Evolutionary conservation across 2,329 filamentous ascomycete species (phyloP).

Genomic region (Geoglossum cookeanum): DNA sequence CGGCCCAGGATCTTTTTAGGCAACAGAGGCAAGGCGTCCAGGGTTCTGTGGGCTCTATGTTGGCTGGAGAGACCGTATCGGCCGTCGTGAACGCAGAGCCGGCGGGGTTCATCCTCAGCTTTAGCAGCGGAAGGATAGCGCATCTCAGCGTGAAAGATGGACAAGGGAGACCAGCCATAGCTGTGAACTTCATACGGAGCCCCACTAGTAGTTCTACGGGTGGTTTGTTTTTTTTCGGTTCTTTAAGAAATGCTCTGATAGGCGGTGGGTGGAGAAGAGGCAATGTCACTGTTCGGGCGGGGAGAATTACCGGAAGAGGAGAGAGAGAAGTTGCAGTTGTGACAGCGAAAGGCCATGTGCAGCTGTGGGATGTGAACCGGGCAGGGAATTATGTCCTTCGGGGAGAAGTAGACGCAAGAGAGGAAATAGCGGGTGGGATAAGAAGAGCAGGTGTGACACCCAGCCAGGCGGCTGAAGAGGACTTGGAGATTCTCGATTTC

Average conservation of each 20-base stretch:
- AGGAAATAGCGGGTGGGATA: slow-evolving; percentile 42
- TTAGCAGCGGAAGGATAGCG: slow-evolving; percentile 70
- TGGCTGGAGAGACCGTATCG: slow-evolving; percentile 57
- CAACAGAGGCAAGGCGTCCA: slow-evolving; percentile 68
- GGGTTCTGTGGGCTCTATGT: slow-evolving; percentile 51
- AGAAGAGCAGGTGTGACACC: slow-evolving; percentile 32
- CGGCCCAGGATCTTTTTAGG: slow-evolving; percentile 64
- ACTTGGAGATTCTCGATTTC: slow-evolving; percentile 64
- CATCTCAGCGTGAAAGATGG: slow-evolving; percentile 73
- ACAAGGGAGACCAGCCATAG: slow-evolving; percentile 68
- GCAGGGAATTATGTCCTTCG: slow-evolving; percentile 64
- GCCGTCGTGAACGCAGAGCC: slow-evolving; percentile 71
- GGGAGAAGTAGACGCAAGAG: slow-evolving; percentile 50
- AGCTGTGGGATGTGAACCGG: slow-evolving; percentile 77
- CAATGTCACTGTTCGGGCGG: slow-evolving; percentile 61
- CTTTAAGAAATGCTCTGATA: slow-evolving; percentile 57
- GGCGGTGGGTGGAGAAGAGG: slow-evolving; percentile 54
- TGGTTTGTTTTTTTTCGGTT: slow-evolving; percentile 67
- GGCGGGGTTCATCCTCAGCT: slow-evolving; percentile 66
- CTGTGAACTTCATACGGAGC: slow-evolving; percentile 55
- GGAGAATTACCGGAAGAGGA: slow-evolving; percentile 50
- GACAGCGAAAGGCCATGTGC: slow-evolving; percentile 57
- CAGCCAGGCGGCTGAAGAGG: slow-evolving; percentile 30
- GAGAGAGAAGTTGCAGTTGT: slow-evolving; percentile 71
- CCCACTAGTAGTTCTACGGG: slow-evolving; percentile 30